Evolutionary conservation across 2,329 filamentous ascomycete species (phyloP).

Genomic region (Hirsutella rhossiliensis): DNA sequence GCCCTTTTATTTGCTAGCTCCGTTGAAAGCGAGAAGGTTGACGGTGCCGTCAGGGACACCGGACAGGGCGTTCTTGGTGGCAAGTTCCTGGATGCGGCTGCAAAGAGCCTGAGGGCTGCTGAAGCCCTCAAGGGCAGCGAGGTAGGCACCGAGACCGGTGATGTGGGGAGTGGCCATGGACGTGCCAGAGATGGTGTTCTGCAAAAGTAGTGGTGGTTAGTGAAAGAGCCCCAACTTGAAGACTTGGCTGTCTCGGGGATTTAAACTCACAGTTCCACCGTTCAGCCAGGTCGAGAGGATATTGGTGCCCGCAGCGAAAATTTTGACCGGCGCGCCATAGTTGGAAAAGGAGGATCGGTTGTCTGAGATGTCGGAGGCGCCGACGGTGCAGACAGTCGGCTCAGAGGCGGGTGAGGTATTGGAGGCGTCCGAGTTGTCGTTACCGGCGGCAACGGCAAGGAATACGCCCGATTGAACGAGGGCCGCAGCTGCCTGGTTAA

Average conservation of each 20-base stretch:
- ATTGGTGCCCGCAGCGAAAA: constrained; percentile 26
- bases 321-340: constrained; percentile 24
- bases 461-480: constrained; percentile 23
- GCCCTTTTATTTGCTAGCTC: constrained; percentile 8
- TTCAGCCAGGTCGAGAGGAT: constrained; percentile 22
- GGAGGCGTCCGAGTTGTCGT: constrained; percentile 24
- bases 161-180: neutral
- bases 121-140: constrained; percentile 20
- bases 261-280: constrained; percentile 2
- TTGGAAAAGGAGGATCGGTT: constrained; percentile 30
- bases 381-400: constrained; percentile 31
- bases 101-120: constrained; percentile 16
- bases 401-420: constrained; percentile 29
- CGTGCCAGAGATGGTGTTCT: neutral
- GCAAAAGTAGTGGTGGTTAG: neutral
- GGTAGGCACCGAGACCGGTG: constrained; percentile 1
- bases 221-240: too few species aligned
- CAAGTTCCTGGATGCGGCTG: constrained; percentile 14
- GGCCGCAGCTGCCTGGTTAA: constrained; percentile 25
- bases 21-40: constrained; percentile 34
- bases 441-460: constrained; percentile 29
- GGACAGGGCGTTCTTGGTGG: constrained; percentile 22
- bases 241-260: too few species aligned
- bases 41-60: constrained; percentile 18
- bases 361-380: constrained; percentile 23